Base-by-base conservation (phyloP, 768 basidiomycete species). In the Rhizopogon rudus region DNA sequence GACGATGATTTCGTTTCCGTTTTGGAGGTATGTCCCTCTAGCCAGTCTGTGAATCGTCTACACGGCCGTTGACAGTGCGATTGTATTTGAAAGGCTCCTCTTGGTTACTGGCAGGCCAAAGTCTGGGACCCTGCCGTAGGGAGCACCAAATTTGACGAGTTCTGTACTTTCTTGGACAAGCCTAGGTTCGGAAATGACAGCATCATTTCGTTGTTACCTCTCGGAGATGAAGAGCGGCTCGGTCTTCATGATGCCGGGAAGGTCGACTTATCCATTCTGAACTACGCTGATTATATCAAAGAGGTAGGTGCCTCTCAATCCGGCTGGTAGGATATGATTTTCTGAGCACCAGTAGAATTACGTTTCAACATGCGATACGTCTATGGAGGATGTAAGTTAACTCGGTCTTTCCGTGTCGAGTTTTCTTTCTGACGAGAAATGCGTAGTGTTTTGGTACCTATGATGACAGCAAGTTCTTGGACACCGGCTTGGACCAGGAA, bases 361-460 rank as follows among this genome's bases (percentile, higher is more conserved):
- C 29, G 86, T 87, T 10, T 73, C 81, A 1, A 63, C 65, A n/a
- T 93, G 89, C 60, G 79, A 71, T 1, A 55, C 50, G 53, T 72
- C 74, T 3, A 73, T 80, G 7, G 83, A 85, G 57, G 76, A 82
- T 60, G 83, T 83, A 22, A 61, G 75, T 59, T 33, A 8, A 39
- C 39, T 10, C 10, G 42, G 13, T 40, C 41, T 16, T 48, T 16
- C n/a, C 22, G 6, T 39, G 13, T 45, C 29, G n/a, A 52, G 35
- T 53, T 17, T 55, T 37, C 12, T 35, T 25, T 13, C 22, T 51
- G 22, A 29, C 10, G 44, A 33, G 2, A 37, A 48, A 20, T 58
- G 4, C 25, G 25, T 5, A 93, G 84, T 98, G 95, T 71, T 97
- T 95, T 63, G 93, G 93, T 5, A 90, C 92, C 0, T 86, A 77